A percentile compares a stretch with the other conserved stretches of the same genome.
phyloP scores from a whole-genome alignment of 1,284 basidiomycete species.

The Cystobasidium slooffiae region DNA sequence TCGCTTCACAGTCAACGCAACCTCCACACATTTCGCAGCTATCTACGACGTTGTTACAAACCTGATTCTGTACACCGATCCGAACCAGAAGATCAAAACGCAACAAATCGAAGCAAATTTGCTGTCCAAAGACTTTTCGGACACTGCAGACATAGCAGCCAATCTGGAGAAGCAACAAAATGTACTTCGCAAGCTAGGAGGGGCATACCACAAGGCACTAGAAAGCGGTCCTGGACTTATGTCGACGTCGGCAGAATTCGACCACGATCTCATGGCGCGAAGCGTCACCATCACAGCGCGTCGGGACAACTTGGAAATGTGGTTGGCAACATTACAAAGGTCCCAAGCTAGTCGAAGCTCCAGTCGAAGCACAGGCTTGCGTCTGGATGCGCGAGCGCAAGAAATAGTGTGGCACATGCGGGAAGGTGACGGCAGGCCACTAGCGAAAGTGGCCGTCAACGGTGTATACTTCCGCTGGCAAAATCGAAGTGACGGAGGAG shows the following conservation, averaged over 20 bases:
- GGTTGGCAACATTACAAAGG: conserved; percentile 86
- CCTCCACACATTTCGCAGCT: conserved; percentile 80
- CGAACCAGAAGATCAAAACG: conserved; percentile 73
- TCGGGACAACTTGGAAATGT: conserved; percentile 77
- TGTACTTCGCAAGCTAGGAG: conserved; percentile 20
- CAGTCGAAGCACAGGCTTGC: conserved; percentile 66
- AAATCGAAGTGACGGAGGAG: conserved; percentile 85
- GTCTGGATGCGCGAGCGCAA: conserved; percentile 78
- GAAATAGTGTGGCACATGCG: conserved; percentile 96
- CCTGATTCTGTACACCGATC: conserved; percentile 84
- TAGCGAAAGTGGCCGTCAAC: conserved; percentile 84
- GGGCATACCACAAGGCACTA: neutral
- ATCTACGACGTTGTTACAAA: conserved; percentile 88
- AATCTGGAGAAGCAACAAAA: conserved; percentile 76
- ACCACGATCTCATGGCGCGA: conserved; percentile 66
- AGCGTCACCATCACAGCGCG: conserved; percentile 76
- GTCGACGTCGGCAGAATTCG: conserved; percentile 59
- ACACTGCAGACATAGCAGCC: conserved; percentile 69
- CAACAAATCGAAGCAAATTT: conserved; percentile 81
- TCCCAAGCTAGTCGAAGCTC: conserved; percentile 65
- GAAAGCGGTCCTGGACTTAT: conserved; percentile 35
- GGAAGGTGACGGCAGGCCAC: conserved; percentile 70
- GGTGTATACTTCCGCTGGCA: conserved; percentile 82
- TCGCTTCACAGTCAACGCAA: conserved; percentile 85
- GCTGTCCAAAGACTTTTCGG: conserved; percentile 88